Percentiles rank a stretch among this genome's conserved stretches.
These are phyloP conservation scores for Penicillium capsulatum DNA, from an alignment of 2,329 filamentous ascomycete genomes.

Conservation along the genomic window DNA sequence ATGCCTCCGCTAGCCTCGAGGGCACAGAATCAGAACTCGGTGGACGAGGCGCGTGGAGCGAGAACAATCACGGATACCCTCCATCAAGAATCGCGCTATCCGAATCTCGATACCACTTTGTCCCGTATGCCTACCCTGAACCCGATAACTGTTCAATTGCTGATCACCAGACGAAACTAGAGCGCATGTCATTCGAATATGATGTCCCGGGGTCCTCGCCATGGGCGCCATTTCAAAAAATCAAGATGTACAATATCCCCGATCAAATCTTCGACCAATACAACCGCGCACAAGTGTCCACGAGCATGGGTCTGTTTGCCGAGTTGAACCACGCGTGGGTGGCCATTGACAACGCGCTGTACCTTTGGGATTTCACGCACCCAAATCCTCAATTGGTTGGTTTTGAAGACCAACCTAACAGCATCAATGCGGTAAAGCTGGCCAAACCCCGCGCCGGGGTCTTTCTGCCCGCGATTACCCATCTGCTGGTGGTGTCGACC, in stretches of 20 bases:
- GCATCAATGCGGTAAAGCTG: conserved; percentile 85
- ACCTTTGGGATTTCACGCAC: conserved; percentile 95
- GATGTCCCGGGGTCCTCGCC: conserved; percentile 65
- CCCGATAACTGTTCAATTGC: conserved; percentile 1
- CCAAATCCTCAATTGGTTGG: conserved; percentile 88
- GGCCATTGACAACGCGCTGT: conserved; percentile 89
- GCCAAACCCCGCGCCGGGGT: conserved; percentile 80
- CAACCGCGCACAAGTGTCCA: conserved; percentile 79
- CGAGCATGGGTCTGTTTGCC: conserved; percentile 92
- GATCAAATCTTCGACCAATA: conserved; percentile 90
- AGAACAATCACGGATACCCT: conserved; percentile 77
- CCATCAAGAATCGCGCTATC: conserved; percentile 71
- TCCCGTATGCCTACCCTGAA: conserved; percentile 54
- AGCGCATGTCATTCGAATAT: conserved; percentile 88
- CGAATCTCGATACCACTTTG: conserved; percentile 84
- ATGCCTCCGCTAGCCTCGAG: conserved; percentile 38
- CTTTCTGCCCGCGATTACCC: conserved; percentile 78
- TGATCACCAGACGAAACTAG: conserved; percentile 42
- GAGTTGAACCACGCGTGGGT: conserved; percentile 95
- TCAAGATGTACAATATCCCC: conserved; percentile 82
- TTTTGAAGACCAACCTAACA: conserved; percentile 82
- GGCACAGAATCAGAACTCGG: conserved; percentile 51
- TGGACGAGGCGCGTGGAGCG: conserved; percentile 74
- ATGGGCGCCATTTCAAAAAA: conserved; percentile 86
- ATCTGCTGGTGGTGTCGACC: conserved; percentile 85